Evolutionary conservation across 1,284 basidiomycete genomes (phyloP).

Genomic region (Coriolopsis trogii): DNA sequence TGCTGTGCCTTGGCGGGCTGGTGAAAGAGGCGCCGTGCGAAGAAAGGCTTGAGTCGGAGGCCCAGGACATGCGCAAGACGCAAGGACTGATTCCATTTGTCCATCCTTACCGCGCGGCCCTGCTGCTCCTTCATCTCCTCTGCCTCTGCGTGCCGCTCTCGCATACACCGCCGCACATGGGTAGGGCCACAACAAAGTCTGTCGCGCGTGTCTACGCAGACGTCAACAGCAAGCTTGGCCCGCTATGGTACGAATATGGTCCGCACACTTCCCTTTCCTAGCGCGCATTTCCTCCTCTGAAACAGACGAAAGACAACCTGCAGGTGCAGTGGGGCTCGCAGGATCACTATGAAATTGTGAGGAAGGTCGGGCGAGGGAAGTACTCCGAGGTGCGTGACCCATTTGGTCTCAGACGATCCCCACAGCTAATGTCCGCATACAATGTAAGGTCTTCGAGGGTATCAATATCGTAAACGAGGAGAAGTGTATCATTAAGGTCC

Average conservation of each 20-base stretch:
- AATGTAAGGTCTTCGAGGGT: conserved; percentile 91
- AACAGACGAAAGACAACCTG: conserved; percentile 69
- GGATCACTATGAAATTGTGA: conserved; percentile 98
- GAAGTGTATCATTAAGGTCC: conserved; percentile 98
- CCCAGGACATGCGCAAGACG: conserved; percentile 21
- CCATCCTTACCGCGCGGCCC: conserved; percentile 12
- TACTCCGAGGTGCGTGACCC: conserved; percentile 82
- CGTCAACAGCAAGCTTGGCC: conserved; percentile 72
- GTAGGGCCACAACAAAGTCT: conserved; percentile 66
- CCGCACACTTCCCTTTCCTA: conserved; percentile 29
- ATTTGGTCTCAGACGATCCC: conserved; percentile 7
- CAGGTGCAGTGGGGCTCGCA: conserved; percentile 95
- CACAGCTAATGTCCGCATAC: conserved; percentile 2
- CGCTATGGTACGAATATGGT: conserved; percentile 85
- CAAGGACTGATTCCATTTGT: conserved; percentile 21
- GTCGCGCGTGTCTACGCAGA: conserved; percentile 77
- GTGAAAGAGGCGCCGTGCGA: conserved; percentile 12
- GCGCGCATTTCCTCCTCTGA: conserved; percentile 27
- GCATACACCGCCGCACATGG: conserved; percentile 44
- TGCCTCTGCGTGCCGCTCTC: conserved; percentile 9
- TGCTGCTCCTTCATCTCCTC: conserved; percentile 18
- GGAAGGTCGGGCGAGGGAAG: conserved; percentile 96
- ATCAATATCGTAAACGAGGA: conserved; percentile 92
- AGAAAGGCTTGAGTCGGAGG: conserved; percentile 2
- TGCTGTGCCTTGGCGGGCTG: conserved; percentile 1